These are phyloP conservation scores for Neocallimastix lanati DNA, from an alignment of 192 early-diverging fungal genomes.

Conservation along the genomic window DNA sequence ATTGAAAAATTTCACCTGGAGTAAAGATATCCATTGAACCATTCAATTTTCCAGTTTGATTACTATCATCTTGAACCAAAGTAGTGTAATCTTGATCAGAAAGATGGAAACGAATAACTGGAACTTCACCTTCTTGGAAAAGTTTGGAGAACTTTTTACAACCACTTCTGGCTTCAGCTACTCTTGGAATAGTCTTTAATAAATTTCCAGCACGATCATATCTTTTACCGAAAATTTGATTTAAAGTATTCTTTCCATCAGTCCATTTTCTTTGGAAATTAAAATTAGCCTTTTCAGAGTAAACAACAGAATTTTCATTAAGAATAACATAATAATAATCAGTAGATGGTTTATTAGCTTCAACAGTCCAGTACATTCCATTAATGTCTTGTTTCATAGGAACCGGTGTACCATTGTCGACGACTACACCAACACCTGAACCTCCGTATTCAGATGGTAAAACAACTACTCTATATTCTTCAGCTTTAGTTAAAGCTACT, in stretches of 20 bases:
- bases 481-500: background rate
- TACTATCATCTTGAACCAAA: background rate
- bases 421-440: background rate
- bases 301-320: background rate
- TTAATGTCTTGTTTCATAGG: background rate
- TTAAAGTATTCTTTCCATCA: background rate
- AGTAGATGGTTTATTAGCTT: background rate
- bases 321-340: background rate
- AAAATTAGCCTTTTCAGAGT: background rate
- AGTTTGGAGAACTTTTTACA: background rate
- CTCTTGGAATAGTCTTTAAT: background rate
- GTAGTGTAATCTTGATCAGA: background rate
- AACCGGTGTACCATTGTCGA: background rate
- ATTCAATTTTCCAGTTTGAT: background rate
- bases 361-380: background rate
- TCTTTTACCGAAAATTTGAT: background rate
- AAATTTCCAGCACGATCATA: background rate
- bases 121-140: background rate
- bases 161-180: background rate
- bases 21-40: background rate
- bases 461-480: background rate
- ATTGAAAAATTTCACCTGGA: background rate
- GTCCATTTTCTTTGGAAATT: background rate
- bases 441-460: background rate
- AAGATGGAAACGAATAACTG: background rate